Conservation (phyloP, 1,284 basidiomycete species). For the Cutaneotrichosporon mucoides region DNA sequence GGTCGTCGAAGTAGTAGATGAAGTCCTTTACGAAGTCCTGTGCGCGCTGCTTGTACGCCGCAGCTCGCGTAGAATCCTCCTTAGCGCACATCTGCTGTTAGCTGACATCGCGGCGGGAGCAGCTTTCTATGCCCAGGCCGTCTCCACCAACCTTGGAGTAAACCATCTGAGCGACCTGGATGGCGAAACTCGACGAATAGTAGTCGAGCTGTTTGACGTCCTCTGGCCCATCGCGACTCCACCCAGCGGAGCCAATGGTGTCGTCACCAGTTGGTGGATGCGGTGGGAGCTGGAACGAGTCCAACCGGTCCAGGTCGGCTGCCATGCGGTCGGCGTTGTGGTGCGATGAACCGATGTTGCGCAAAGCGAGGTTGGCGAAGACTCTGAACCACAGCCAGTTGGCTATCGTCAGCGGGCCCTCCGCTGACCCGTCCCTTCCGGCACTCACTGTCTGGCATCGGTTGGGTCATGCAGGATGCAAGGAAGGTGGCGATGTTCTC, state of each 20-base stretch:
- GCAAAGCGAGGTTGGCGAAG: slow-evolving; percentile 68
- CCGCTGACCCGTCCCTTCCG: slow-evolving; percentile 39
- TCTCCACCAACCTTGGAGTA: slow-evolving; percentile 56
- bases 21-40: slow-evolving; percentile 64
- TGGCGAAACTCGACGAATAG: slow-evolving; percentile 73
- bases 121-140: neutral
- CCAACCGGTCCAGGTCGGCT: slow-evolving; percentile 68
- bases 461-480: slow-evolving; percentile 68
- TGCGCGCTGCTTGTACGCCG: slow-evolving; percentile 62
- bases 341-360: slow-evolving; percentile 58
- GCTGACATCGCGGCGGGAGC: neutral
- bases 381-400: slow-evolving; percentile 81
- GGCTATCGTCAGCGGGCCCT: slow-evolving; percentile 44
- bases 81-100: slow-evolving; percentile 39
- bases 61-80: slow-evolving; percentile 62
- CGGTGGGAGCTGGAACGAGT: slow-evolving; percentile 66
- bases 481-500: slow-evolving; percentile 63
- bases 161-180: slow-evolving; percentile 67
- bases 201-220: slow-evolving; percentile 74
- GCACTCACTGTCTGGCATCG: slow-evolving; percentile 51
- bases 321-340: slow-evolving; percentile 63
- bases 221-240: slow-evolving; percentile 71
- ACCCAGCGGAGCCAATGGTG: slow-evolving; percentile 51
- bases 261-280: slow-evolving; percentile 48
- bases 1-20: slow-evolving; percentile 67